A percentile compares a stretch with the other conserved stretches of the same genome.
Evolutionary conservation across 208 protist species (phyloP).

Genomic region (Acanthamoeba lenticulata): DNA sequence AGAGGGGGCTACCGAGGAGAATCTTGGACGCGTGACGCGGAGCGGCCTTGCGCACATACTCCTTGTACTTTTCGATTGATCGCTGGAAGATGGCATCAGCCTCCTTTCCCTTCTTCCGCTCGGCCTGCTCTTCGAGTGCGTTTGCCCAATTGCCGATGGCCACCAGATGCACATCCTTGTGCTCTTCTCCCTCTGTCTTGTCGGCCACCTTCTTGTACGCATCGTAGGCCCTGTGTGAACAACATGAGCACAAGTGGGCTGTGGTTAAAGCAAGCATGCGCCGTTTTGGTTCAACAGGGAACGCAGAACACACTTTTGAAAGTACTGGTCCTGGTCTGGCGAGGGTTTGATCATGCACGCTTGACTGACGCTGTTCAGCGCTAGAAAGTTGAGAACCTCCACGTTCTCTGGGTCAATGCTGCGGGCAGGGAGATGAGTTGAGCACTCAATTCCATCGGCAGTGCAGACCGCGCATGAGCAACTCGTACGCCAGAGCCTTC

Average conservation of each 20-base stretch:
- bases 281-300: background rate
- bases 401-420: background rate
- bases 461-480: background rate
- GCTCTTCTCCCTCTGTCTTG: background rate
- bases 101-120: slow-evolving; percentile 42
- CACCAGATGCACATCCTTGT: background rate
- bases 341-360: slow-evolving; percentile 46
- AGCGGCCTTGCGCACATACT: slow-evolving; percentile 17
- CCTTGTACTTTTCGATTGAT: slow-evolving; percentile 49
- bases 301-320: background rate
- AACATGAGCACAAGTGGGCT: background rate
- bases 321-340: slow-evolving; percentile 34
- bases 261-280: background rate
- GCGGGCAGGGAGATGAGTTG: background rate
- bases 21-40: background rate
- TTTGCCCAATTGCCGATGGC: slow-evolving; percentile 26
- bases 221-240: background rate
- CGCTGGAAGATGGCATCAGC: slow-evolving; percentile 12
- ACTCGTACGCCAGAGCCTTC: background rate
- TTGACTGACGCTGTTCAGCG: background rate
- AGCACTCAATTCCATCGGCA: background rate
- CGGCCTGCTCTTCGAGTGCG: slow-evolving; percentile 29
- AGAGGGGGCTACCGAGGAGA: background rate
- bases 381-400: slow-evolving; percentile 11
- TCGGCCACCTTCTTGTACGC: slow-evolving; percentile 15